Base-by-base conservation (phyloP, 2,329 filamentous ascomycete genomes). In the Colletotrichum lupini region DNA sequence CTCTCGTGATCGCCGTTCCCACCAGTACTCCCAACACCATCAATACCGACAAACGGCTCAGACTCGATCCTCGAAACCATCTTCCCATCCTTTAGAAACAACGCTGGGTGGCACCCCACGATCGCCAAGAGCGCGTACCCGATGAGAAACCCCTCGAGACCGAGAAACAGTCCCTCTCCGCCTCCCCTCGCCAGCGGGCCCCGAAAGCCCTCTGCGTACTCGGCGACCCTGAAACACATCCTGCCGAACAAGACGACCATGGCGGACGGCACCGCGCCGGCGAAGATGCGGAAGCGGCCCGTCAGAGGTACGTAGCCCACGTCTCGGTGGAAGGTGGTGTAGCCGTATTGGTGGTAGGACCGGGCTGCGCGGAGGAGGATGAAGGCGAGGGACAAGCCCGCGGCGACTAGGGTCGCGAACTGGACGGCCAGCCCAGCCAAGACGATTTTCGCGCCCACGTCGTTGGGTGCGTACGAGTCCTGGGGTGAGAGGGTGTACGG, bases 131-230 rank as follows among this genome's bases (percentile, higher is more conserved):
- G 72, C 4, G 79, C 78, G 59, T 79, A 77, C 6, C 77, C 77
- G 9, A 81, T 76, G 46, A 80, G 75, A 26, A 80, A 73, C 24
- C 78, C 78, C n/a, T 82, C 80, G 6, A 80, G 75, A 0, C 76
- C 77, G 11, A 79, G 70, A 56, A 81, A 82, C 5, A 80, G 62
- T 2, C 72, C 72, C 22, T 76, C 73, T 9, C 42, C 42, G 46
- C 80, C 77, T 56, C 76, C 77, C 37, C 74, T 76, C 22, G 76
- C 79, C 12, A 76, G 74, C 24, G 69, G 65, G 8, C 79, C 77
- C 1, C 76, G 73, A n/a, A 81, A 65, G 0, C 79, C 79, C 26
- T 73, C 72, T 22, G 69, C 76, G n/a, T 79, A 72, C 8, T 79
- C 70, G 30, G 79, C 76, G 3, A 75, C 68, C 24, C 79, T 76